Percentiles rank a stretch among this genome's conserved stretches.
These are phyloP conservation scores for Eucalyptus rudis DNA, from an alignment of 345 rosid genomes.

Conservation along the genomic window DNA sequence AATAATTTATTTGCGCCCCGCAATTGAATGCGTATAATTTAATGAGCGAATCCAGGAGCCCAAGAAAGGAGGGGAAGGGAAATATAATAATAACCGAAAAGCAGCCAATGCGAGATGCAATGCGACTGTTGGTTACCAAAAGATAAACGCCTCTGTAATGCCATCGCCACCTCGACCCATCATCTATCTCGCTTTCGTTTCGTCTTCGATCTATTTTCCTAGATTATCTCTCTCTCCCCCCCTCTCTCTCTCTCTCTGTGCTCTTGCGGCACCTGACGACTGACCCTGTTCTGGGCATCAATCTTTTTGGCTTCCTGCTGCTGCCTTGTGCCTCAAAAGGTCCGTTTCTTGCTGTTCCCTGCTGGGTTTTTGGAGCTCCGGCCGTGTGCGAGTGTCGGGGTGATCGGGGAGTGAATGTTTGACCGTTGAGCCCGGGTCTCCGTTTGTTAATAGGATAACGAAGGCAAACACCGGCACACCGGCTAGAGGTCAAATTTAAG, in stretches of 20 bases:
- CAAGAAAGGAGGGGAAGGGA: not conserved
- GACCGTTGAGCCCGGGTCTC: not conserved
- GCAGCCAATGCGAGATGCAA: not conserved
- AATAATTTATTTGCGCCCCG: not conserved
- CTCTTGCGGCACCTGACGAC: not conserved
- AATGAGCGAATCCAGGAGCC: not conserved
- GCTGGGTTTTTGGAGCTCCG: not conserved
- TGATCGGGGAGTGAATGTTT: not conserved
- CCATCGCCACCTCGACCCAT: not conserved
- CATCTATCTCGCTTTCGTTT: not conserved
- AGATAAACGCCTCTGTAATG: not conserved
- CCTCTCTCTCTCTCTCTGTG: not conserved
- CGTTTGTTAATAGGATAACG: not conserved
- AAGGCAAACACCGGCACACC: not conserved
- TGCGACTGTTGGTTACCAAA: not conserved
- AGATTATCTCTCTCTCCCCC: no score
- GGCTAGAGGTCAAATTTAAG: not conserved
- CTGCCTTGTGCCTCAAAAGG: not conserved
- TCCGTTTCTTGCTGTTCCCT: not conserved
- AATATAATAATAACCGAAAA: not conserved
- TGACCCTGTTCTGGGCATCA: not conserved
- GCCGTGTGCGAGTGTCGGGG: not conserved
- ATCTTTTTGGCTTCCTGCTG: not conserved
- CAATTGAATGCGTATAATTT: not conserved
- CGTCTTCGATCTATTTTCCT: not conserved